phyloP scores from a whole-genome alignment of 1,139 yeast genomes.

The Yamadazyma membranifaciens region DNA sequence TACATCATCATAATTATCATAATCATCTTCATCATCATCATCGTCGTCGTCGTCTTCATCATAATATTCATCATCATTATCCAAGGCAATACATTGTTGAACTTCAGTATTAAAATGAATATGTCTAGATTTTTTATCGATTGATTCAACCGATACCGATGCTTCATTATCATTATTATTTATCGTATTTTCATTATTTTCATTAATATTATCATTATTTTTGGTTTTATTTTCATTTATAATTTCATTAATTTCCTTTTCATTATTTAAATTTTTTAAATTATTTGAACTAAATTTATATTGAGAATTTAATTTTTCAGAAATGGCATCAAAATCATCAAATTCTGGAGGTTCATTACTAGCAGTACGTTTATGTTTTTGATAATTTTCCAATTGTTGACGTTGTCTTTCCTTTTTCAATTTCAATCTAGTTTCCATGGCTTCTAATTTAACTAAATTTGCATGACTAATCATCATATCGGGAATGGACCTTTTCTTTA shows the following conservation, averaged over 20 bases:
- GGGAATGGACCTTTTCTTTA: slow-evolving; percentile 77
- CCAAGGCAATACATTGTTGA: slow-evolving; percentile 83
- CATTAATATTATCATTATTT: background rate
- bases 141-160: slow-evolving; percentile 1
- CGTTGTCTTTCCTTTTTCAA: slow-evolving; percentile 25
- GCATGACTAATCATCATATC: slow-evolving; percentile 68
- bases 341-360: slow-evolving; percentile 39
- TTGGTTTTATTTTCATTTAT: background rate
- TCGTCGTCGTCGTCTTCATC: slow-evolving; percentile 22
- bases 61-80: slow-evolving; percentile 38
- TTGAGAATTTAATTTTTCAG: slow-evolving; percentile 61
- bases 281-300: slow-evolving; percentile 29
- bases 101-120: slow-evolving; percentile 93
- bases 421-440: slow-evolving; percentile 37
- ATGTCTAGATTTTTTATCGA: slow-evolving; percentile 36
- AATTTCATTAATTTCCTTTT: background rate
- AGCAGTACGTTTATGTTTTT: slow-evolving; percentile 19
- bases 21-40: slow-evolving; percentile 32
- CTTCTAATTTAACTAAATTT: slow-evolving; percentile 47
- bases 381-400: slow-evolving; percentile 16
- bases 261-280: slow-evolving; percentile 8
- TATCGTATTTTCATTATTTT: background rate
- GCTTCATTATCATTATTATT: slow-evolving; percentile 3
- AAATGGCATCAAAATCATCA: slow-evolving; percentile 56
- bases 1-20: slow-evolving; percentile 17